Evolutionary conservation across 106 monocot genomes (phyloP).

Genomic region (Platanthera zijinensis): DNA sequence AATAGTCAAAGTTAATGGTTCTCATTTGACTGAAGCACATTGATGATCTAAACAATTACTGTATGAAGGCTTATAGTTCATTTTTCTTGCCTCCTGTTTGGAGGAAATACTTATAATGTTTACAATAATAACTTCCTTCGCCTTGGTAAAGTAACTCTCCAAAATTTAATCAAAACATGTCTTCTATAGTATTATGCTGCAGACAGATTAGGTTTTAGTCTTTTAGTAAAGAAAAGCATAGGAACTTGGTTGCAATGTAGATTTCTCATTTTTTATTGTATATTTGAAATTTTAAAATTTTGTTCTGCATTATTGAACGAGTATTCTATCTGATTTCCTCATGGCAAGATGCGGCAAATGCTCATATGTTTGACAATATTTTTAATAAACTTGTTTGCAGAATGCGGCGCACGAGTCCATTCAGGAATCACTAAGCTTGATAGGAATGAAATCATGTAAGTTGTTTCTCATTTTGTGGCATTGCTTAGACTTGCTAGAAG

Average conservation of each 20-base stretch:
- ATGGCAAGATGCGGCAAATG: background rate
- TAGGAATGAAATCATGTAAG: conserved; percentile 31
- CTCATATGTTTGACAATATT: background rate
- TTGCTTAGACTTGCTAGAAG: too few relatives aligned
- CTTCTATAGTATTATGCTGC: background rate
- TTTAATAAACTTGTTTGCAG: conserved; percentile 26
- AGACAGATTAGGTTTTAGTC: background rate
- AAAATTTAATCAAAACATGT: background rate
- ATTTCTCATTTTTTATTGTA: background rate
- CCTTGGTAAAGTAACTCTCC: conserved; percentile 68
- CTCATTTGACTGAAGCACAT: too few relatives aligned
- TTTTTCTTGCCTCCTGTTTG: too few relatives aligned
- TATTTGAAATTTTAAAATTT: too few relatives aligned
- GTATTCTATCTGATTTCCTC: background rate
- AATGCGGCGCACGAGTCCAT: conserved; percentile 51
- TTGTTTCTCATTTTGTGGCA: conserved; percentile 1
- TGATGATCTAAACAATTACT: too few relatives aligned
- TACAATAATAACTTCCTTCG: conserved; percentile 91
- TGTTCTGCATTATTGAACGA: background rate
- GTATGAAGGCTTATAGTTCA: too few relatives aligned
- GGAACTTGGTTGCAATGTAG: background rate
- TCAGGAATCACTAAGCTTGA: conserved; percentile 27
- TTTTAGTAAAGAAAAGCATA: background rate
- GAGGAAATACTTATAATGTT: conserved; percentile 58
- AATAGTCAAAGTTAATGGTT: too few relatives aligned